A percentile compares a stretch with the other conserved stretches of the same genome.
Evolutionary conservation across 257 asterid species (phyloP).

Genomic region (Solanum ossicruentum): DNA sequence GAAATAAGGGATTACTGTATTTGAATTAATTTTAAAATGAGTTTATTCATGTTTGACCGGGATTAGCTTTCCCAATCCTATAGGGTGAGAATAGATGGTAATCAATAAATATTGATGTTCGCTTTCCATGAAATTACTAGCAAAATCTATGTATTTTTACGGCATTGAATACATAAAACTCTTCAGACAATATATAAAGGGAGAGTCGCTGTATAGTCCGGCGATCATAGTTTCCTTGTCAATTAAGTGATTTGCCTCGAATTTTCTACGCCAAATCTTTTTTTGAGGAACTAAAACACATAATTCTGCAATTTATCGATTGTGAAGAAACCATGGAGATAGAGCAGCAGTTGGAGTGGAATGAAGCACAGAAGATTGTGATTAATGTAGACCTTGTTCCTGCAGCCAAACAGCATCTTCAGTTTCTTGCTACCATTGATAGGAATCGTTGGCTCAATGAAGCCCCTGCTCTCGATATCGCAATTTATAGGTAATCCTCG

Average conservation of each 20-base stretch:
- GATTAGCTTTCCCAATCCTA: background rate
- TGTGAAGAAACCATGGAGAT: constrained; percentile 26
- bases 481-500: constrained; percentile 52
- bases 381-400: constrained; percentile 61
- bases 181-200: background rate
- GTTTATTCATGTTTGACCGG: background rate
- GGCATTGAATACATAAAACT: background rate
- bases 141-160: background rate
- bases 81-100: background rate
- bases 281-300: background rate
- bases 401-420: constrained; percentile 68
- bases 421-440: constrained; percentile 74
- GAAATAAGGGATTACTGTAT: background rate
- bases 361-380: constrained; percentile 57
- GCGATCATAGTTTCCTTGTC: background rate
- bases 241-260: background rate
- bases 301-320: background rate
- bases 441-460: constrained; percentile 80
- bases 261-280: background rate
- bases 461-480: constrained; percentile 43
- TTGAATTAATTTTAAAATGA: background rate
- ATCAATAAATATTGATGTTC: background rate
- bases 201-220: background rate
- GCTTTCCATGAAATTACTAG: background rate
- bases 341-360: constrained; percentile 79